phyloP scores from a whole-genome alignment of 345 rosid species.

The Salix caprea region DNA sequence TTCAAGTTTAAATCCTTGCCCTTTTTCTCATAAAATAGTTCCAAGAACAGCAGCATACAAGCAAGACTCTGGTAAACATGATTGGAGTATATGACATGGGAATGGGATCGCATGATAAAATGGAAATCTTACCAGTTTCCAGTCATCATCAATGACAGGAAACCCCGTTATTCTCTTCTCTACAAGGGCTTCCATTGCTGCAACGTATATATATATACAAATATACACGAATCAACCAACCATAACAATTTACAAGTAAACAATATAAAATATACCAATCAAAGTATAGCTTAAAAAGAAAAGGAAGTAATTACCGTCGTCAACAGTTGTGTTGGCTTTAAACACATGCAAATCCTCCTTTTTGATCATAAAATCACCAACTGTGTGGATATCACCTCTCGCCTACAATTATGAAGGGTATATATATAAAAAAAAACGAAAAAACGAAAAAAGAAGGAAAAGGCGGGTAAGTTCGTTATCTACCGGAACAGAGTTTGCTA shows the following conservation, averaged over 20 bases:
- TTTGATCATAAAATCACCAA: slow-evolving; percentile 85
- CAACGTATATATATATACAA: slow-evolving; percentile 1
- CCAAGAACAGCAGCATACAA: background rate
- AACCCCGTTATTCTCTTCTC: slow-evolving; percentile 79
- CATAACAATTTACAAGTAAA: background rate
- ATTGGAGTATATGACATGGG: background rate
- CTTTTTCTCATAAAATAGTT: background rate
- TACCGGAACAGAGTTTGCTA: background rate
- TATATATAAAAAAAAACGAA: background rate
- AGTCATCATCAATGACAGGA: slow-evolving; percentile 83
- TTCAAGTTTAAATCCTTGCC: background rate
- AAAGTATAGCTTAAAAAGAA: background rate
- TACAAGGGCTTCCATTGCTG: slow-evolving; percentile 71
- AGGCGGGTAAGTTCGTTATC: background rate
- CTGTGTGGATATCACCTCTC: slow-evolving; percentile 54
- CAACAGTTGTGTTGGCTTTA: slow-evolving; percentile 74
- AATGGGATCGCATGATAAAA: background rate
- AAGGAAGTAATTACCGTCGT: slow-evolving; percentile 47
- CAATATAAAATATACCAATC: background rate
- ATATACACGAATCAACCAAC: background rate
- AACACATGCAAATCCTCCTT: slow-evolving; percentile 69
- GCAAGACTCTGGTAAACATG: background rate
- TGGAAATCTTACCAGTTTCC: slow-evolving; percentile 57
- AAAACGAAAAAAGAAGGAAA: background rate
- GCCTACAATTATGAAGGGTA: slow-evolving; percentile 35